These are phyloP conservation scores for Amoebophrya sp. DNA, from an alignment of 169 alveolate genomes.

Conservation along the genomic window DNA sequence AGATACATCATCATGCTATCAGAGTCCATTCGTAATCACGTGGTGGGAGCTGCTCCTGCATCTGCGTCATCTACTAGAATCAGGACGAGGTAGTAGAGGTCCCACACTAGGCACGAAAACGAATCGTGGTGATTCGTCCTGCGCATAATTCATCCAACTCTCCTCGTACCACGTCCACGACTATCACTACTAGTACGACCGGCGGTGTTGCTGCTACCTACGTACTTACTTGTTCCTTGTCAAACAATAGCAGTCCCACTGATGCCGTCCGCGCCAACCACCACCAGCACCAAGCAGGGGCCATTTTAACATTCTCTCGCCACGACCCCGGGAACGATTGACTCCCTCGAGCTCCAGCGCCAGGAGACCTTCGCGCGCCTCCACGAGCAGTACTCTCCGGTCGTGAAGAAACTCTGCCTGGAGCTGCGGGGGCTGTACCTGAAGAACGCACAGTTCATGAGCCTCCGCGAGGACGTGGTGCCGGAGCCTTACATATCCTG, in stretches of 20 bases:
- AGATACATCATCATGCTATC: not conserved
- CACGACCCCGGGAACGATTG: too few relatives aligned
- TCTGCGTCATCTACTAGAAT: too few relatives aligned
- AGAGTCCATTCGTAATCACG: not conserved
- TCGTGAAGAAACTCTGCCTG: not conserved
- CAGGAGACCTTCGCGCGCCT: not conserved
- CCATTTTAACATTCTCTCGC: too few relatives aligned
- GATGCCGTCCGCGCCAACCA: not conserved
- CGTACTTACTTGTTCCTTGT: not conserved
- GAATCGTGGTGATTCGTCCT: too few relatives aligned
- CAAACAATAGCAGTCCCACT: not conserved
- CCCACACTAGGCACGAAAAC: too few relatives aligned
- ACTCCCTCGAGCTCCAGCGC: not conserved
- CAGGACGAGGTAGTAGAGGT: too few relatives aligned
- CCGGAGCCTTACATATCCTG: not conserved
- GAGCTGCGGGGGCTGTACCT: not conserved
- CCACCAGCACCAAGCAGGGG: too few relatives aligned
- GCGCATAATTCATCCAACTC: too few relatives aligned
- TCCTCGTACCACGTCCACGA: too few relatives aligned
- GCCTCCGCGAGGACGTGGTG: not conserved
- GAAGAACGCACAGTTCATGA: not conserved
- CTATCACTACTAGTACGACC: too few relatives aligned
- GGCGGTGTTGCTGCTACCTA: too few relatives aligned
- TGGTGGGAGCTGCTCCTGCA: too few relatives aligned
- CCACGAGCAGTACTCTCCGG: not conserved